These are phyloP conservation scores for Fomitopsis pulvina DNA, from an alignment of 768 basidiomycete species.

Conservation along the genomic window DNA sequence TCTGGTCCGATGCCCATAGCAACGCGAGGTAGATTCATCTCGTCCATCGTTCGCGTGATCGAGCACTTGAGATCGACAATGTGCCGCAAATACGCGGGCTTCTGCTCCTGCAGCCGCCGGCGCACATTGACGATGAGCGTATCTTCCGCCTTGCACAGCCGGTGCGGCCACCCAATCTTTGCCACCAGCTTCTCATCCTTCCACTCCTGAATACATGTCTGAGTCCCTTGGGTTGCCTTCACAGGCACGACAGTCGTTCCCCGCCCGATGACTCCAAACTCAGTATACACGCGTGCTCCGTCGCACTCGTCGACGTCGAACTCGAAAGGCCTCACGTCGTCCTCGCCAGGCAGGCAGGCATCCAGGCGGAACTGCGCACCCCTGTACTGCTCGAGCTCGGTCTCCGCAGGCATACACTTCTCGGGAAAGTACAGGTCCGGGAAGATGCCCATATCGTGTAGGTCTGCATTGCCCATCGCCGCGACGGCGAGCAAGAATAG, in stretches of 20 bases:
- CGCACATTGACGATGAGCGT: background rate
- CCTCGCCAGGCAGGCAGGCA: background rate
- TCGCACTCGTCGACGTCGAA: background rate
- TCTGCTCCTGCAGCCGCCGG: too few relatives aligned
- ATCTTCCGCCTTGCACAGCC: background rate
- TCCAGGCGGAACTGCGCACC: background rate
- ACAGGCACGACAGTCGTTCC: slow-evolving; percentile 3
- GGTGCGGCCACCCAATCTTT: slow-evolving; percentile 5
- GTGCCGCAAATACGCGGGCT: background rate
- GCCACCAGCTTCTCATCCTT: too few relatives aligned
- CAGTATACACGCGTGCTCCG: background rate
- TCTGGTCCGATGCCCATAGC: background rate
- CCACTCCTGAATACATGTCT: background rate
- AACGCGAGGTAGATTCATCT: background rate
- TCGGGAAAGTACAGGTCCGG: slow-evolving; percentile 1
- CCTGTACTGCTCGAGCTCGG: background rate
- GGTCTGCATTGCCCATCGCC: too few relatives aligned
- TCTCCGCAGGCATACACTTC: too few relatives aligned
- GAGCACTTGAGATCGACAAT: slow-evolving; percentile 2
- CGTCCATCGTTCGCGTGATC: background rate
- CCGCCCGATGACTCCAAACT: slow-evolving; percentile 1
- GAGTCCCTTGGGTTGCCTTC: background rate
- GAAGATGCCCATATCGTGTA: background rate
- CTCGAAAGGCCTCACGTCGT: background rate
- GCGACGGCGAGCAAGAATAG: background rate